Percentiles rank a stretch among this genome's conserved stretches.
Evolutionary conservation across 371 early-diverging fungal genomes (phyloP).

Genomic region (Mucor indicus): DNA sequence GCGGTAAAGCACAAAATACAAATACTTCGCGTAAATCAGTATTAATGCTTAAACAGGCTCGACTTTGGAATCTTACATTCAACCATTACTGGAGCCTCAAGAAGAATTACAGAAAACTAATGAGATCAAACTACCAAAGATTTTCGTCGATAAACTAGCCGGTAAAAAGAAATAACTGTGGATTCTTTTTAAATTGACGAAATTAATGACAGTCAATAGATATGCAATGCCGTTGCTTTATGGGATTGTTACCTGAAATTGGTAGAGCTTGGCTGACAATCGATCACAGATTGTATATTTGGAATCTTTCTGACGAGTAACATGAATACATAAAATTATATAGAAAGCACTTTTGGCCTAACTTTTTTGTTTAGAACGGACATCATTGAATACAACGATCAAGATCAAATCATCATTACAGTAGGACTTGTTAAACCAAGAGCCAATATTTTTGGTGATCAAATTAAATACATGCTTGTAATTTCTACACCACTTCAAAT

Average conservation of each 20-base stretch:
- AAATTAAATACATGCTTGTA: slow-evolving; percentile 75
- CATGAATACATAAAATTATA: neutral
- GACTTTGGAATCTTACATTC: slow-evolving; percentile 19
- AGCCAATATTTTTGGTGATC: slow-evolving; percentile 67
- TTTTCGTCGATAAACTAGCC: slow-evolving; percentile 69
- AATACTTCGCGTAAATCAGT: slow-evolving; percentile 2
- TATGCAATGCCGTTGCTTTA: slow-evolving; percentile 72
- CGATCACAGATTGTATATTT: slow-evolving; percentile 72
- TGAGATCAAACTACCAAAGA: slow-evolving; percentile 62
- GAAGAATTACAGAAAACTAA: slow-evolving; percentile 52
- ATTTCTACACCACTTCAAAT: slow-evolving; percentile 87
- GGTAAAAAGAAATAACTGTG: slow-evolving; percentile 24
- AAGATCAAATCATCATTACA: slow-evolving; percentile 81
- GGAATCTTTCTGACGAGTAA: slow-evolving; percentile 74
- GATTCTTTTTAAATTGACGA: neutral
- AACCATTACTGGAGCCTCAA: slow-evolving; percentile 25
- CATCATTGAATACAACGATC: slow-evolving; percentile 75
- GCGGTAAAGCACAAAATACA: slow-evolving; percentile 8
- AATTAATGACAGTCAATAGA: slow-evolving; percentile 30
- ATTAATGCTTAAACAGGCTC: slow-evolving; percentile 19
- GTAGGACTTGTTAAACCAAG: slow-evolving; percentile 79
- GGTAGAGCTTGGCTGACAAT: slow-evolving; percentile 80
- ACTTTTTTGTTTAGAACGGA: slow-evolving; percentile 37
- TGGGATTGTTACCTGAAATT: slow-evolving; percentile 84
- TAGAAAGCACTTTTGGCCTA: neutral